phyloP scores from a whole-genome alignment of 768 basidiomycete genomes.

The Strobilomyces dryophilus region DNA sequence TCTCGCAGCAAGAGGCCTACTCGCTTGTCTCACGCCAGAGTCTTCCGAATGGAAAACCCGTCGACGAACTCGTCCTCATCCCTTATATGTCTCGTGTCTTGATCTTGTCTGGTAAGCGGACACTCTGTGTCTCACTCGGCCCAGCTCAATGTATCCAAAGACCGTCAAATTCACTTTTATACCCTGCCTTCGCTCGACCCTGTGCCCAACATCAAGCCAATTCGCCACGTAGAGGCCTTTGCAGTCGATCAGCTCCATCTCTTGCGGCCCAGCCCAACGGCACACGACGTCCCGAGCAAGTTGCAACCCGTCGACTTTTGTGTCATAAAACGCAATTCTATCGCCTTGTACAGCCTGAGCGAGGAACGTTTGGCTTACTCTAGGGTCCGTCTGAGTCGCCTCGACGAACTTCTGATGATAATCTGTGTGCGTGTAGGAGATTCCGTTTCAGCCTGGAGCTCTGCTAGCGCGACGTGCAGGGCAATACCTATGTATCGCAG shows the following conservation, averaged over 20 bases:
- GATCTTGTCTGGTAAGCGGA: slow-evolving; percentile 64
- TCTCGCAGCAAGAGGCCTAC: slow-evolving; percentile 53
- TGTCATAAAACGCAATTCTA: slow-evolving; percentile 62
- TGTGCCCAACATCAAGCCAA: slow-evolving; percentile 62
- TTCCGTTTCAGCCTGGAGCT: slow-evolving; percentile 59
- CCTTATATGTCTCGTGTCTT: slow-evolving; percentile 72
- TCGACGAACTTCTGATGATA: neutral
- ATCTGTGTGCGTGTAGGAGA: slow-evolving; percentile 46
- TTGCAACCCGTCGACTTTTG: slow-evolving; percentile 64
- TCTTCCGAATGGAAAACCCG: slow-evolving; percentile 61
- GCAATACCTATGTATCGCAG: slow-evolving; percentile 67
- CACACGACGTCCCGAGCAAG: slow-evolving; percentile 34
- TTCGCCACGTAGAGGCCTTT: slow-evolving; percentile 76
- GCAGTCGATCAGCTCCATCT: slow-evolving; percentile 80
- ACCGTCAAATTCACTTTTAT: slow-evolving; percentile 72
- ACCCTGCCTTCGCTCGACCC: slow-evolving; percentile 77
- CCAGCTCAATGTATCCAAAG: slow-evolving; percentile 25
- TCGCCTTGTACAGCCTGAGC: slow-evolving; percentile 58
- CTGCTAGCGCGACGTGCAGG: slow-evolving; percentile 60
- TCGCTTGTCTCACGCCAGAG: slow-evolving; percentile 64
- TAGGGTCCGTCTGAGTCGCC: slow-evolving; percentile 42
- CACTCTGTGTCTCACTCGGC: neutral
- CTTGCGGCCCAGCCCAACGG: slow-evolving; percentile 42
- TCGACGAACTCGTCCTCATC: slow-evolving; percentile 78
- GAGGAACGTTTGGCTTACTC: slow-evolving; percentile 59